These are phyloP conservation scores for Aureobasidium sp. DNA, from an alignment of 2,329 filamentous ascomycete species.

Conservation along the genomic window DNA sequence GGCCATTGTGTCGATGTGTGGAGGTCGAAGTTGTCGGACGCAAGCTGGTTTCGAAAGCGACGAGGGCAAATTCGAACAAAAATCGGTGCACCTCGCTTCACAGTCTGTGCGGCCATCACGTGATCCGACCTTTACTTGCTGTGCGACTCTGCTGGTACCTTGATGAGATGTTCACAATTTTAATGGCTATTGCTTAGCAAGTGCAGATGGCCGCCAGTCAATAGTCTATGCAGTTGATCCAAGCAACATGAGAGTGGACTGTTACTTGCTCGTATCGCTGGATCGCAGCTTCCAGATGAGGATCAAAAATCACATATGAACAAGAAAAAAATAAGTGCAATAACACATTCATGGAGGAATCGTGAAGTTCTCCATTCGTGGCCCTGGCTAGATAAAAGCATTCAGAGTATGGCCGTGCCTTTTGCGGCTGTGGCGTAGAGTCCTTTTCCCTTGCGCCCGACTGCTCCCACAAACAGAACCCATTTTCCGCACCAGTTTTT, in stretches of 20 bases:
- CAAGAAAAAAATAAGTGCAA: not conserved
- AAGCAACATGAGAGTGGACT: no score
- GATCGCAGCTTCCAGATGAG: no score
- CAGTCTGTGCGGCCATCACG: not conserved
- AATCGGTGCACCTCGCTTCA: conserved; percentile 11
- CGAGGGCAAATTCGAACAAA: conserved; percentile 8
- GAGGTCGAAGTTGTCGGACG: conserved; percentile 24
- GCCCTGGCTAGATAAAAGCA: conserved; percentile 8
- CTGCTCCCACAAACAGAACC: conserved; percentile 14
- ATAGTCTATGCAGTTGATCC: no score
- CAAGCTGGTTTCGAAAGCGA: conserved; percentile 7
- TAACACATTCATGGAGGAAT: not conserved
- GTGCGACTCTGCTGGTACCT: not conserved
- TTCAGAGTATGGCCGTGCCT: conserved; percentile 16
- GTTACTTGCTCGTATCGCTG: no score
- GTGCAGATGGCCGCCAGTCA: no score
- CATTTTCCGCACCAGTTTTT: not conserved
- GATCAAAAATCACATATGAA: not conserved
- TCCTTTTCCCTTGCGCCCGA: conserved; percentile 13
- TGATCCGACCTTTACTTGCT: not conserved
- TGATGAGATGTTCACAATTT: not conserved
- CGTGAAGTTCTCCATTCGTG: conserved; percentile 11
- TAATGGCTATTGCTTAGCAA: no score
- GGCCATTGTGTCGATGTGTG: conserved; percentile 63
- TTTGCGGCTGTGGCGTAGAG: conserved; percentile 13